A percentile compares a stretch with the other conserved stretches of the same genome.
These are phyloP conservation scores for Trametes coccinea DNA, from an alignment of 768 basidiomycete genomes.

Conservation along the genomic window DNA sequence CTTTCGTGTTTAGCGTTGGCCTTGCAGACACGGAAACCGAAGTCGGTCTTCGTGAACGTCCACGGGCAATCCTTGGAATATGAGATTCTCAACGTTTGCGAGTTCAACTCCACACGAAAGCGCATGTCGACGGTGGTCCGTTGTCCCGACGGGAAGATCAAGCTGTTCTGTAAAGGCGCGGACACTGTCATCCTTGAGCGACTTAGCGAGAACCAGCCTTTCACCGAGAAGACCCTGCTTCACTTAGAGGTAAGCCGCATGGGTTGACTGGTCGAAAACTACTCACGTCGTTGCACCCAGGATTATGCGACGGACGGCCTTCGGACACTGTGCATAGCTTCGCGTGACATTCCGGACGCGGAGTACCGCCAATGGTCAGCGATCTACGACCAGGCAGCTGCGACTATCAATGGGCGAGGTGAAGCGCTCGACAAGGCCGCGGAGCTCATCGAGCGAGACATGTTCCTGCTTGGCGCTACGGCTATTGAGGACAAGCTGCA, in stretches of 20 bases:
- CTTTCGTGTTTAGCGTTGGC: not conserved
- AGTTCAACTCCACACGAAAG: conserved; percentile 97
- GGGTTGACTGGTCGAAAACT: not conserved
- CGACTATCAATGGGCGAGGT: conserved; percentile 93
- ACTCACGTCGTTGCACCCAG: conserved; percentile 37
- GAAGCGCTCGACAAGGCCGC: conserved; percentile 95
- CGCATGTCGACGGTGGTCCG: conserved; percentile 96
- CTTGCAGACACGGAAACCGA: conserved; percentile 89
- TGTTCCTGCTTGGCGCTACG: conserved; percentile 92
- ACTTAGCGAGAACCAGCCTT: conserved; percentile 80
- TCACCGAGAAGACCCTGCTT: conserved; percentile 79
- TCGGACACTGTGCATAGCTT: conserved; percentile 94
- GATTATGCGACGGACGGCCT: conserved; percentile 98
- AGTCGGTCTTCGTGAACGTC: conserved; percentile 88
- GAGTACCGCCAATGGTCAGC: conserved; percentile 89
- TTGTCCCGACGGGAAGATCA: conserved; percentile 86
- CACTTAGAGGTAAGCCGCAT: conserved; percentile 76
- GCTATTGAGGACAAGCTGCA: conserved; percentile 99
- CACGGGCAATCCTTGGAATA: conserved; percentile 74
- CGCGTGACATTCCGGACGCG: conserved; percentile 85
- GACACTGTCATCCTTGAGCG: conserved; percentile 97
- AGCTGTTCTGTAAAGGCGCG: conserved; percentile 94
- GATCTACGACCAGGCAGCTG: conserved; percentile 89
- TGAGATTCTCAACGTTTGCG: conserved; percentile 94
- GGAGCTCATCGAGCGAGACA: conserved; percentile 93